phyloP scores from a whole-genome alignment of 305 asterid genomes.

The Fraxinus nigra region DNA sequence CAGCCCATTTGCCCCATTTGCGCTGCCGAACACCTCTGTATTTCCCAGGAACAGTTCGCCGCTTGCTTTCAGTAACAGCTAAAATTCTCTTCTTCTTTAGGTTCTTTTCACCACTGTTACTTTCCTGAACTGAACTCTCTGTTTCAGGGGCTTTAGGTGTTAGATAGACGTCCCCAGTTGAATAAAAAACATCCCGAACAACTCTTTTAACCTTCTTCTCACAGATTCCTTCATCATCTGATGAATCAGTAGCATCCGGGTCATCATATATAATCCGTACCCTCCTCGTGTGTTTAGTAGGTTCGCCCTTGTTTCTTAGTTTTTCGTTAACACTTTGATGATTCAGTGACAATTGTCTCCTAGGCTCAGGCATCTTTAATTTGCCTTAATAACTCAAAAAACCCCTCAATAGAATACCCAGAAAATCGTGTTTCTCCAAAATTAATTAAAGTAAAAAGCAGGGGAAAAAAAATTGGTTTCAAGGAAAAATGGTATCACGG shows the following conservation, averaged over 20 bases:
- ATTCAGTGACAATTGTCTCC: constrained; percentile 27
- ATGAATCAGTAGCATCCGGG: constrained; percentile 90
- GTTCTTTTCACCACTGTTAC: constrained; percentile 44
- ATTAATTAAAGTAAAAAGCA: constrained; percentile 7
- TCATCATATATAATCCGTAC: constrained; percentile 61
- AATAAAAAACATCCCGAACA: constrained; percentile 46
- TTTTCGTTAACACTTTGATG: constrained; percentile 29
- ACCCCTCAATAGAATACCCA: constrained; percentile 34
- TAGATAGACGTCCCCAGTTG: background rate
- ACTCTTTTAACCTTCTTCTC: constrained; percentile 42
- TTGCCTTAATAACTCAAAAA: constrained; percentile 10
- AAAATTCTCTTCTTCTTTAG: constrained; percentile 28
- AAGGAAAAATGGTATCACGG: background rate
- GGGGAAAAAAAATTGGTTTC: background rate
- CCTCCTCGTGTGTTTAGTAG: constrained; percentile 34
- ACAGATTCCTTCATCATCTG: constrained; percentile 57
- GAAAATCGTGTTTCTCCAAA: constrained; percentile 30
- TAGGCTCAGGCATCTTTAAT: constrained; percentile 40
- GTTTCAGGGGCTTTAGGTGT: constrained; percentile 18
- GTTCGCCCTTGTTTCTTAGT: constrained; percentile 21
- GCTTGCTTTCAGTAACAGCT: background rate
- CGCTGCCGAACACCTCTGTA: constrained; percentile 70
- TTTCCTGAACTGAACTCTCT: constrained; percentile 49
- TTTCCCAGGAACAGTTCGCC: constrained; percentile 24
- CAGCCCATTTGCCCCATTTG: constrained; percentile 98